These are phyloP conservation scores for Drechslerella dactyloides DNA, from an alignment of 2,329 filamentous ascomycete species.

Conservation along the genomic window DNA sequence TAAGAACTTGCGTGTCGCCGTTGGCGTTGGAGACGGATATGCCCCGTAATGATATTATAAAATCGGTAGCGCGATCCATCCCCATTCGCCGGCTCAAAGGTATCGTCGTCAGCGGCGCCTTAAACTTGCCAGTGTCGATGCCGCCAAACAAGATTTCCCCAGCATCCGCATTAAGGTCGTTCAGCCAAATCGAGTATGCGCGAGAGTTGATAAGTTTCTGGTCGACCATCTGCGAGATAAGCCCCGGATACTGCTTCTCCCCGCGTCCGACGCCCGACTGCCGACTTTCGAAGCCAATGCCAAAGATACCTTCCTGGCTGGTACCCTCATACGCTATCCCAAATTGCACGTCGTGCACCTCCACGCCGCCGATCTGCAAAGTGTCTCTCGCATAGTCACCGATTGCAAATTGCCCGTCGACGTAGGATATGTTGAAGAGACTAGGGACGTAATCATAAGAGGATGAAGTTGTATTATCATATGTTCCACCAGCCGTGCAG, in stretches of 20 bases:
- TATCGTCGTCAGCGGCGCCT: conserved; percentile 69
- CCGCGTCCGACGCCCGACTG: conserved; percentile 53
- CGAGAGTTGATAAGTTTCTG: conserved; percentile 68
- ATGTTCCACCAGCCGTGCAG: conserved; percentile 52
- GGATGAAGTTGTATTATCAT: conserved; percentile 51
- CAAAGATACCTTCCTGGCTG: conserved; percentile 65
- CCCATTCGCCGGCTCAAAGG: conserved; percentile 66
- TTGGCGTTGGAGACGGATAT: conserved; percentile 59
- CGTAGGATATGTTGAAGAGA: conserved; percentile 58
- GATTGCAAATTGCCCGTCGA: conserved; percentile 57
- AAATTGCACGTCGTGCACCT: conserved; percentile 57
- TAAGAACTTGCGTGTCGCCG: conserved; percentile 57
- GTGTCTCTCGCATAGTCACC: conserved; percentile 59
- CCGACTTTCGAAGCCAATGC: conserved; percentile 58
- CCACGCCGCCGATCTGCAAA: conserved; percentile 56
- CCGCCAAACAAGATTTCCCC: conserved; percentile 80
- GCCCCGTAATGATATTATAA: conserved; percentile 72
- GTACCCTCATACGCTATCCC: conserved; percentile 57
- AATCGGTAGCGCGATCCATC: conserved; percentile 65
- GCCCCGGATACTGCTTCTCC: conserved; percentile 63
- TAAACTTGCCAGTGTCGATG: conserved; percentile 77
- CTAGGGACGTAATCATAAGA: conserved; percentile 52
- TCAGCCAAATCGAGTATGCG: conserved; percentile 73
- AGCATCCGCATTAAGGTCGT: conserved; percentile 67
- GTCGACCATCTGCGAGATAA: conserved; percentile 69